These are phyloP conservation scores for Salvia splendens DNA, from an alignment of 257 asterid genomes.

Conservation along the genomic window DNA sequence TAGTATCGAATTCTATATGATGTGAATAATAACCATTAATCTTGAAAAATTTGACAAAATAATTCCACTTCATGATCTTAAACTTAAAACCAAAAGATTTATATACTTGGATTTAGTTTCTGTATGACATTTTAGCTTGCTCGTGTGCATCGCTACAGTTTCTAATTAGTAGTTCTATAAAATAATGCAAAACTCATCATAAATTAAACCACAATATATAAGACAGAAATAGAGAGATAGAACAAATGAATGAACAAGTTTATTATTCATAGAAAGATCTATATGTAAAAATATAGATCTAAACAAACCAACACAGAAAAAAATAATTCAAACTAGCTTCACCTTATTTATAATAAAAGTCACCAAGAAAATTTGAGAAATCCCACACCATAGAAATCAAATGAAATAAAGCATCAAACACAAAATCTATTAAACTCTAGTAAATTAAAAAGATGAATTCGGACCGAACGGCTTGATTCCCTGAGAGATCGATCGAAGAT, in stretches of 20 bases:
- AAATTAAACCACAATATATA: background rate
- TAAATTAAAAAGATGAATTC: slow-evolving; percentile 24
- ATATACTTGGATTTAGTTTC: too few relatives aligned
- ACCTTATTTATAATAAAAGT: slow-evolving; percentile 24
- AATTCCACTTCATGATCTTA: too few relatives aligned
- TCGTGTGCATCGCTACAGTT: too few relatives aligned
- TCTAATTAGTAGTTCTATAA: too few relatives aligned
- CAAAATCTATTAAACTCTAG: slow-evolving; percentile 9
- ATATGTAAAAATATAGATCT: background rate
- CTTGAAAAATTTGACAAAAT: too few relatives aligned
- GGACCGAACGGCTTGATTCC: slow-evolving; percentile 60
- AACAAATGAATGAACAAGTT: background rate
- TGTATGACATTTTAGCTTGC: too few relatives aligned
- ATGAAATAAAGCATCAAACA: background rate
- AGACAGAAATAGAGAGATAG: background rate
- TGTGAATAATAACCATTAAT: too few relatives aligned
- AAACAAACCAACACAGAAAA: slow-evolving; percentile 13
- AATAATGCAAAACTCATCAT: background rate
- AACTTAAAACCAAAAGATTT: too few relatives aligned
- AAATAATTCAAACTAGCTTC: slow-evolving; percentile 8
- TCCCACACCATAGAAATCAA: background rate
- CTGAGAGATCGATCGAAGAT: slow-evolving; percentile 17
- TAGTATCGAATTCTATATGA: too few relatives aligned
- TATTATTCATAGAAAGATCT: background rate
- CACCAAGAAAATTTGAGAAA: slow-evolving; percentile 22